Conservation (phyloP, 2,329 filamentous ascomycete genomes). For the Geosmithia morbida region DNA sequence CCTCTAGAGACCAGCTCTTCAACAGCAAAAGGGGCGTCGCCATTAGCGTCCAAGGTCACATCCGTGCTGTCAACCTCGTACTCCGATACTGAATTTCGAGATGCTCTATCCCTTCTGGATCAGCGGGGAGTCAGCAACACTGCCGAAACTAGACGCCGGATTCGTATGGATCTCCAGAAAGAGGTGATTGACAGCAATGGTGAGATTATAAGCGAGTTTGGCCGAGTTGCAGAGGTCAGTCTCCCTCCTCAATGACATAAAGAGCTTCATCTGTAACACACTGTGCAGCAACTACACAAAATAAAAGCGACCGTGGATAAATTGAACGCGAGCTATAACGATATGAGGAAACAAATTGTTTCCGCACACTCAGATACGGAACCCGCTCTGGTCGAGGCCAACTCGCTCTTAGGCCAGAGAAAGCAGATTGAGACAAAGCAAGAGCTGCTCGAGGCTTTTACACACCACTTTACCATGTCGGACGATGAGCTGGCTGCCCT, state of each 20-base stretch:
- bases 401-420: constrained; percentile 56
- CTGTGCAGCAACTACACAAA: constrained; percentile 61
- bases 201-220: constrained; percentile 76
- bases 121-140: constrained; percentile 56
- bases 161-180: constrained; percentile 74
- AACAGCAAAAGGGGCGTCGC: constrained; percentile 56
- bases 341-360: constrained; percentile 65
- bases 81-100: constrained; percentile 80
- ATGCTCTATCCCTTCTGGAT: constrained; percentile 69
- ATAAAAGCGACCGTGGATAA: constrained; percentile 68
- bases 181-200: constrained; percentile 91
- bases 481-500: constrained; percentile 66
- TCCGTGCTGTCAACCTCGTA: constrained; percentile 84
- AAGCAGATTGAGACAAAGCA: constrained; percentile 68
- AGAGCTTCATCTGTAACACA: constrained; percentile 11
- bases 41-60: constrained; percentile 69
- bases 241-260: not conserved
- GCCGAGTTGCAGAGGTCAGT: constrained; percentile 70
- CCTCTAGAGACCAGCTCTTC: constrained; percentile 58
- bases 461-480: constrained; percentile 68
- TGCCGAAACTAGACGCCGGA: constrained; percentile 60
- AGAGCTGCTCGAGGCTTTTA: constrained; percentile 62
- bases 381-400: constrained; percentile 64
- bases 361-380: constrained; percentile 62
- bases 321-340: constrained; percentile 65